These are phyloP conservation scores for rapeseed (Brassica napus) DNA, from an alignment of 345 rosid species.

Conservation along the genomic window DNA sequence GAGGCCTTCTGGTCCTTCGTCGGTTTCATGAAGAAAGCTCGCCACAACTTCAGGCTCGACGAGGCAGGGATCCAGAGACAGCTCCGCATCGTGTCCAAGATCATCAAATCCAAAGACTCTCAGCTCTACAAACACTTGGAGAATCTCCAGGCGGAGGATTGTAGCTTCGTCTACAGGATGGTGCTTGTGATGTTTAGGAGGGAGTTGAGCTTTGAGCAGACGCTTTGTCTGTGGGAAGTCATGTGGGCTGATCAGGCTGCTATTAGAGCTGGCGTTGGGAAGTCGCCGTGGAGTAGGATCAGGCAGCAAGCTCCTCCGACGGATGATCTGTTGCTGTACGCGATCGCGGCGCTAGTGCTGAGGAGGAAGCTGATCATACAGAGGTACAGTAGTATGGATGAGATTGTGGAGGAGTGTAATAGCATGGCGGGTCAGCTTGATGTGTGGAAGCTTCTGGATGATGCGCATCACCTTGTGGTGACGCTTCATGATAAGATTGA, in stretches of 20 bases:
- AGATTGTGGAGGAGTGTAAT: conserved; percentile 93
- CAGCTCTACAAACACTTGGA: conserved; percentile 87
- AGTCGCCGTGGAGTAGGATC: conserved; percentile 89
- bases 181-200: conserved; percentile 92
- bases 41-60: conserved; percentile 96
- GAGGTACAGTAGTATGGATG: conserved; percentile 96
- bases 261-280: conserved; percentile 89
- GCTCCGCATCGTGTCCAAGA: conserved; percentile 80
- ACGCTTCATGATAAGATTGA: conserved; percentile 85
- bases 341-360: conserved; percentile 90
- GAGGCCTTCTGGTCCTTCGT: conserved; percentile 98
- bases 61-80: conserved; percentile 94
- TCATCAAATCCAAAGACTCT: conserved; percentile 84
- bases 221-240: conserved; percentile 95
- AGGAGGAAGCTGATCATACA: conserved; percentile 89
- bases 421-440: conserved; percentile 96
- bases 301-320: conserved; percentile 92
- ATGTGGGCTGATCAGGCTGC: conserved; percentile 99
- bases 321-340: conserved; percentile 86
- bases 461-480: conserved; percentile 88
- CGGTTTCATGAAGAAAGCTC: conserved; percentile 94
- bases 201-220: conserved; percentile 90
- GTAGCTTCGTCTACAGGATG: conserved; percentile 98
- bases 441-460: conserved; percentile 94
- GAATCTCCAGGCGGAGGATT: conserved; percentile 94